These are phyloP conservation scores for Umbelopsis isabellina DNA, from an alignment of 192 early-diverging fungal genomes.

Conservation along the genomic window DNA sequence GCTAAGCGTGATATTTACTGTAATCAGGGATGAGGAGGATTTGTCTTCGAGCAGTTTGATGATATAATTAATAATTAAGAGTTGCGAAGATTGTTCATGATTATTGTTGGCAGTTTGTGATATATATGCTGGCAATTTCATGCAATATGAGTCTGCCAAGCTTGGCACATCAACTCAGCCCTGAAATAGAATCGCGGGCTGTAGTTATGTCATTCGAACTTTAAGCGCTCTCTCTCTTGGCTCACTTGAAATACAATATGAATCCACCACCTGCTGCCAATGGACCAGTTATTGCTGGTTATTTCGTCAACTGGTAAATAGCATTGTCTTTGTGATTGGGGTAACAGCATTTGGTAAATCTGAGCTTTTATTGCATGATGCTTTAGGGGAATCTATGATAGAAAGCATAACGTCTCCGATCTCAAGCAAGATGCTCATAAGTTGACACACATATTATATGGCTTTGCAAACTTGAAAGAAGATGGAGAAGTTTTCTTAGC, in stretches of 20 bases:
- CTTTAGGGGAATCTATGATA: slow-evolving; percentile 71
- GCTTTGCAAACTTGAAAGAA: slow-evolving; percentile 71
- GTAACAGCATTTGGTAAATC: neutral
- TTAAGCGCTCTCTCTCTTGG: too few relatives aligned
- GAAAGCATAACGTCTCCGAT: slow-evolving; percentile 64
- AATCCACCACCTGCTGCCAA: slow-evolving; percentile 29
- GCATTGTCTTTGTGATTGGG: neutral
- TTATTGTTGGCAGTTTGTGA: too few relatives aligned
- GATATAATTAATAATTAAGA: too few relatives aligned
- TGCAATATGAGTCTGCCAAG: too few relatives aligned
- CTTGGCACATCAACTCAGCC: too few relatives aligned
- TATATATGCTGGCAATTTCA: too few relatives aligned
- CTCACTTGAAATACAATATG: neutral
- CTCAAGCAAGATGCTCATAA: slow-evolving; percentile 58
- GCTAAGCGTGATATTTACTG: too few relatives aligned
- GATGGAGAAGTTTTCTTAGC: slow-evolving; percentile 69
- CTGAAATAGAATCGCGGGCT: too few relatives aligned
- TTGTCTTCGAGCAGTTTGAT: too few relatives aligned
- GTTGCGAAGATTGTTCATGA: too few relatives aligned
- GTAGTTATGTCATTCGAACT: too few relatives aligned
- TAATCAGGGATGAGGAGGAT: too few relatives aligned
- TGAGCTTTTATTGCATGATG: neutral
- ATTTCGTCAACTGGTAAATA: slow-evolving; percentile 43
- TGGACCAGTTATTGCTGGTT: slow-evolving; percentile 41
- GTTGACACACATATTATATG: slow-evolving; percentile 81